Evolutionary conservation across 2,329 filamentous ascomycete genomes (phyloP), one percentile per base, ranked within the genome.

Genomic region (Fusarium begoniae): DNA sequence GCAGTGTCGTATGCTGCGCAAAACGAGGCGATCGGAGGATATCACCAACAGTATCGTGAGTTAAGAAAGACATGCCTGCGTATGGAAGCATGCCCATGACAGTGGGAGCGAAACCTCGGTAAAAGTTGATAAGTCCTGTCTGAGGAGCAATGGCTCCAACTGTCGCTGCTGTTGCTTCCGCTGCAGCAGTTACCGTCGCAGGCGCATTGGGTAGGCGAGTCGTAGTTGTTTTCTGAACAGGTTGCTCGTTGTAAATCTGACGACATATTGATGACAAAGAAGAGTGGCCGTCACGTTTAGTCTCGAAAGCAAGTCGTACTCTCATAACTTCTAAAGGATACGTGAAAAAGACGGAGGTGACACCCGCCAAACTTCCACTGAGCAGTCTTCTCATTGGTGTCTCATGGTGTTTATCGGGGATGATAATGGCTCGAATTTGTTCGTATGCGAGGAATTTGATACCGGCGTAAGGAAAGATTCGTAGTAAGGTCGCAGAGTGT

Each of bases 371-470:
- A 66, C 91, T 91, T 53, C 94, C 94, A 66, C 91, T 92, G 30
- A 93, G 78, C 55, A 96, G 89, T 17, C 96, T 90, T 56, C 96
- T 90, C 35, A 93, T 82, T 3, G 93, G 89, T 0, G 96, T 98
- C 81, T 99, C 96, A 66, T 97, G 88, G 11, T 91, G 85, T 58
- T 87, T 90, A 43, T 84, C 86, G 4, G 89, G 89, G 70, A 99
- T 98, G 38, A 98, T 80, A 20, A 91, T 79, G 18, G 92, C 90
- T 68, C 96, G 93, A 74, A 98, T 94, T 83, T 99, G 96, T 82
- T 99, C 96, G 85, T 99, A 99, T 51, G 96, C 95, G 47, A 99
- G 89, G 80, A 99, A 99, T 80, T 99, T 99, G 83, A 98, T 98
- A 51, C 94, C 96, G 22, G 96, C 96, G 82, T 99, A 99, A 11